A percentile compares a stretch with the other conserved stretches of the same genome.
These are phyloP conservation scores for Nidula niveotomentosa DNA, from an alignment of 1,284 basidiomycete species.

Conservation along the genomic window DNA sequence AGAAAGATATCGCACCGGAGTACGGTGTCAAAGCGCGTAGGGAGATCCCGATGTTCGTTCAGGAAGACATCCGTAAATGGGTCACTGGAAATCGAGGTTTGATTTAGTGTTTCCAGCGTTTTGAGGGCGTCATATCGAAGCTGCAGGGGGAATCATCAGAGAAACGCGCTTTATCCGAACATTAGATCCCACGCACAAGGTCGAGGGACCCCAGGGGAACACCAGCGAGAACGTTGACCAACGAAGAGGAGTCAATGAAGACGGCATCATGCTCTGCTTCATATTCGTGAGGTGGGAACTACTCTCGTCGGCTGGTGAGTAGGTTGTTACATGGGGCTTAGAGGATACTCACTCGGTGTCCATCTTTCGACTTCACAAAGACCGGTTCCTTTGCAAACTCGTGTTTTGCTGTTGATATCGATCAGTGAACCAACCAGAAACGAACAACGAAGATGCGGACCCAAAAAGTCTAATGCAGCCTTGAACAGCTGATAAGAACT, in stretches of 20 bases:
- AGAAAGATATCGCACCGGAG: constrained; percentile 40
- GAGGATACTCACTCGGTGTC: constrained; percentile 42
- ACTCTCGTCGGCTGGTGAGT: constrained; percentile 3
- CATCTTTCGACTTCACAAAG: constrained; percentile 59
- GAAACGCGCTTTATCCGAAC: not conserved
- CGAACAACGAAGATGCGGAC: constrained; percentile 36
- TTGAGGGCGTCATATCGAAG: constrained; percentile 74
- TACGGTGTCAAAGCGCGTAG: constrained; percentile 65
- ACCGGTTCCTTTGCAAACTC: constrained; percentile 65
- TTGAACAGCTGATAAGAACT: constrained; percentile 89
- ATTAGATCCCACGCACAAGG: constrained; percentile 43
- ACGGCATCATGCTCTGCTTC: constrained; percentile 46
- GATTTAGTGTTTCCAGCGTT: constrained; percentile 66
- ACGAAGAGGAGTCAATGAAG: constrained; percentile 82
- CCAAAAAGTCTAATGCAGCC: constrained; percentile 76
- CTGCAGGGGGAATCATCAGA: constrained; percentile 33
- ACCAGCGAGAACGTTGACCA: constrained; percentile 79
- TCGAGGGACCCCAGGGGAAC: constrained; percentile 74
- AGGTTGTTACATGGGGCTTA: not conserved
- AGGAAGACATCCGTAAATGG: constrained; percentile 79
- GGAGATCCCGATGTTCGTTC: constrained; percentile 61
- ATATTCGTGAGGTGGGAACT: constrained; percentile 63
- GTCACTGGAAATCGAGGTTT: constrained; percentile 47
- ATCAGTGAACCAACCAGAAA: constrained; percentile 1
- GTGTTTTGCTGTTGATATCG: constrained; percentile 54